phyloP scores from a whole-genome alignment of 352 stramenopile genomes.

The Globisporangium mamillatum region DNA sequence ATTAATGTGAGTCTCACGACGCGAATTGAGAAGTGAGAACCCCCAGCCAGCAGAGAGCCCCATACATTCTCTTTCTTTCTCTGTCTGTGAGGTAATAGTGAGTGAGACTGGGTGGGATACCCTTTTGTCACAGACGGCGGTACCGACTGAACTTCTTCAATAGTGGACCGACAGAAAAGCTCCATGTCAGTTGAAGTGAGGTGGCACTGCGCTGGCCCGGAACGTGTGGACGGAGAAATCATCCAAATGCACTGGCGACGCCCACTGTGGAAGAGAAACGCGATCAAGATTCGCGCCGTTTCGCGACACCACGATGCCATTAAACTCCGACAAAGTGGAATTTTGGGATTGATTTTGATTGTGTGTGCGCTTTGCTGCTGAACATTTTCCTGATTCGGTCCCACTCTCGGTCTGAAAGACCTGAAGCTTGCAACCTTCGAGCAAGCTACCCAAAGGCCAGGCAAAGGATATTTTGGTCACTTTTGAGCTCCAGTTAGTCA shows the following conservation, averaged over 20 bases:
- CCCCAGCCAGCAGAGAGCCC: not conserved
- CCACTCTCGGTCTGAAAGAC: not conserved
- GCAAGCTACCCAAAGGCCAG: not conserved
- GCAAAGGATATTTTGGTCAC: not conserved
- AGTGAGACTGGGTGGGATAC: not conserved
- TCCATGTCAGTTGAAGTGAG: not conserved
- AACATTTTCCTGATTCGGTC: not conserved
- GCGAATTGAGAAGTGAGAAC: not conserved
- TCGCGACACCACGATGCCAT: not conserved
- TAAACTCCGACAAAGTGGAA: not conserved
- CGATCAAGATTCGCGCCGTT: not conserved
- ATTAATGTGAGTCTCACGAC: not conserved
- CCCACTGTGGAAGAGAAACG: not conserved
- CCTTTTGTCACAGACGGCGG: not conserved
- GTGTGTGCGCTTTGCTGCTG: not conserved
- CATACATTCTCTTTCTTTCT: not conserved
- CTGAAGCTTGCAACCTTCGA: not conserved
- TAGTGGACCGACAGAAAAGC: not conserved
- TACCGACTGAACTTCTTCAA: slow-evolving; percentile 3
- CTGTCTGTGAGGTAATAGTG: not conserved
- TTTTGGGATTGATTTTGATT: not conserved
- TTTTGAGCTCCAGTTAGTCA: not conserved
- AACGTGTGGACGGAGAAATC: not conserved
- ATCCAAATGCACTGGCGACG: not conserved
- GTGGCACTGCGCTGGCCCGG: not conserved